Evolutionary conservation across 352 stramenopile species (phyloP).

Genomic region (Phytophthora chlamydospora): DNA sequence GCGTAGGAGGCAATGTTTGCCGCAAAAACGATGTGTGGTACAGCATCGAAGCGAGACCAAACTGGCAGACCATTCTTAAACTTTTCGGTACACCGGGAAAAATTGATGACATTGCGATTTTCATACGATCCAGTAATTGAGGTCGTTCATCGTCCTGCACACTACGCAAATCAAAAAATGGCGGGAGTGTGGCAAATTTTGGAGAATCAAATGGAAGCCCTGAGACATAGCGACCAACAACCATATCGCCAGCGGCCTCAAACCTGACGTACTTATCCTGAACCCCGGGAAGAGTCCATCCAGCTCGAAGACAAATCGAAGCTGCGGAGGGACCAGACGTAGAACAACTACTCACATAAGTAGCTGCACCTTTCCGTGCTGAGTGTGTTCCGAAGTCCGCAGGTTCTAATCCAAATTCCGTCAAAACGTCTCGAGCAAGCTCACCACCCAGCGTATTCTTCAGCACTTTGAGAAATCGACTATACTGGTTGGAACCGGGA

Average conservation of each 20-base stretch:
- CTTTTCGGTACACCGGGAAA: constrained; percentile 5
- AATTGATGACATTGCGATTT: constrained; percentile 5
- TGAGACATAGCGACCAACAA: constrained; percentile 18
- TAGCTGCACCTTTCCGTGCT: constrained; percentile 19
- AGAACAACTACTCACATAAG: constrained; percentile 13
- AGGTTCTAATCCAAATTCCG: background rate
- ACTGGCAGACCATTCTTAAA: constrained; percentile 8
- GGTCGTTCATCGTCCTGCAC: background rate
- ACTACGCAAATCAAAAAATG: constrained; percentile 1
- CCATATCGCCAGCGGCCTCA: constrained; percentile 27
- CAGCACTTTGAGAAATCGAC: constrained; percentile 15
- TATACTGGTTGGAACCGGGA: constrained; percentile 20
- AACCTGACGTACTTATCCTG: background rate
- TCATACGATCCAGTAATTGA: background rate
- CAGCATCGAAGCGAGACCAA: constrained; percentile 7
- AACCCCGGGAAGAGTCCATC: too few species aligned
- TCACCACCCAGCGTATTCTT: background rate
- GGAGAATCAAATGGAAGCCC: constrained; percentile 19
- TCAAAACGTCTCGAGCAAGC: background rate
- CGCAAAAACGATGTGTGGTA: constrained; percentile 2
- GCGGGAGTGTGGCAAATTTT: constrained; percentile 22
- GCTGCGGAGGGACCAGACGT: constrained; percentile 12
- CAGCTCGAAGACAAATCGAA: constrained; percentile 5
- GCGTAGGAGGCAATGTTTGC: background rate
- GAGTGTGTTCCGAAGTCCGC: constrained; percentile 25